Base-by-base conservation (phyloP, 129 eudicot genomes). In the Saposhnikovia divaricata region DNA sequence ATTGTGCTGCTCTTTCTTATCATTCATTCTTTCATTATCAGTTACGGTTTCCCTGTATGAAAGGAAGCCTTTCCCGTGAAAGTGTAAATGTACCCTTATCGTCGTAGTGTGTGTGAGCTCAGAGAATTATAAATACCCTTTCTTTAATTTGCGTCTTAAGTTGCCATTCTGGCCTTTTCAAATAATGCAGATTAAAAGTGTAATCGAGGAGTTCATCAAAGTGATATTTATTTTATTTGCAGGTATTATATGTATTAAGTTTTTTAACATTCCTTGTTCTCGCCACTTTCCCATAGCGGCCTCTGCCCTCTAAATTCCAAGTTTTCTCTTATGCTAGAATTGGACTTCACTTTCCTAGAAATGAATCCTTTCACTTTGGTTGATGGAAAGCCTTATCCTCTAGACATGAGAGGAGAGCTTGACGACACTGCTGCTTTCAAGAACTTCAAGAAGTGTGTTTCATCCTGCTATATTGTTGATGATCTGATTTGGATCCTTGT, bases 401-500 rank as follows among this genome's bases (percentile, higher is more conserved):
- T 96, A 87, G 99, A 96, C 75, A 96, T 96, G 99, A 90, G 99
- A 86, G 99, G 99, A 84, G 99, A 96, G 72, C 99, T 96, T 61
- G 99, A 92, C 76, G 99, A 96, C 80, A 96, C 99, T 45, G 99
- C 99, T 77, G 88, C 96, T 70, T 96, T 92, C 84, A 96, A 96
- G 90, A 96, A 92, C 93, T 96, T 92, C 85, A 96, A 90, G 79
- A 96, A 92, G 99, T 96, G 89, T 0, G 82, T 77, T 68, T 66
- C 40, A 28, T 74, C 16, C 71, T 21, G 55, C 72, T 70, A 72
- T 78, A 16, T 16, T 21, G 59, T 39, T 34, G 73, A 19, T 78
- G 59, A 53, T 59, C 44, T 4, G 27, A 70, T 69, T 45, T 74
- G 68, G 43, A 80, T 37, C 59, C 78, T 48, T 34, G 9, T 39